These are phyloP conservation scores for Penicillium egyptiacum DNA, from an alignment of 495 filamentous ascomycete genomes.

Conservation along the genomic window DNA sequence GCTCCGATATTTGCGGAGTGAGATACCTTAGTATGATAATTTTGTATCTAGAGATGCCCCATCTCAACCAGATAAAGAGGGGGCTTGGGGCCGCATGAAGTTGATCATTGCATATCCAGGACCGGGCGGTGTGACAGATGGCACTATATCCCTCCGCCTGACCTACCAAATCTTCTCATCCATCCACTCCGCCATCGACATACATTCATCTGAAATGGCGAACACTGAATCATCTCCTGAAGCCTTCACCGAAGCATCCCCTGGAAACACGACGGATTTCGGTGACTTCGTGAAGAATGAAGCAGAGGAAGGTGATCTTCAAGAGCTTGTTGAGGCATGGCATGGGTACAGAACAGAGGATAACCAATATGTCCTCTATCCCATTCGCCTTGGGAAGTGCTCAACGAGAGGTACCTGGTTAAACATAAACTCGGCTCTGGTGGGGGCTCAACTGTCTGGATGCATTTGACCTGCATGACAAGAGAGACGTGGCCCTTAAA, in stretches of 20 bases:
- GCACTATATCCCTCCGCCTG: background rate
- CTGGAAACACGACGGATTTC: conserved; percentile 11
- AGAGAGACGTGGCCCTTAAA: conserved; percentile 33
- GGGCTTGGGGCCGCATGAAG: background rate
- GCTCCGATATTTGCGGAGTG: too few species aligned
- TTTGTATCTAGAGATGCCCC: too few species aligned
- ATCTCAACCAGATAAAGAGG: too few species aligned
- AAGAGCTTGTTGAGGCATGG: conserved; percentile 17
- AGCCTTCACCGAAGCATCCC: too few species aligned
- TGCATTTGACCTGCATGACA: conserved; percentile 43
- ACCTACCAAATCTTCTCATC: background rate
- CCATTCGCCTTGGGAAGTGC: conserved; percentile 22
- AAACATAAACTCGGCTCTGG: conserved; percentile 83
- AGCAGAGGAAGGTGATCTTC: conserved; percentile 18
- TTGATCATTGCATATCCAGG: background rate
- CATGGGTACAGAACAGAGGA: conserved; percentile 10
- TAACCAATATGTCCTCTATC: conserved; percentile 16
- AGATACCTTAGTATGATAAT: too few species aligned
- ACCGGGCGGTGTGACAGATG: conserved; percentile 2
- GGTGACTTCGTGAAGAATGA: conserved; percentile 17
- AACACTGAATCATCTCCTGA: conserved; percentile 3
- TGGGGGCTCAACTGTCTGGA: conserved; percentile 85
- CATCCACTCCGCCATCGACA: conserved; percentile 1
- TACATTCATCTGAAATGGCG: conserved; percentile 5
- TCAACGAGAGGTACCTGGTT: conserved; percentile 76